Conservation (phyloP, 306 rosid genomes). For the Neltuma alba region DNA sequence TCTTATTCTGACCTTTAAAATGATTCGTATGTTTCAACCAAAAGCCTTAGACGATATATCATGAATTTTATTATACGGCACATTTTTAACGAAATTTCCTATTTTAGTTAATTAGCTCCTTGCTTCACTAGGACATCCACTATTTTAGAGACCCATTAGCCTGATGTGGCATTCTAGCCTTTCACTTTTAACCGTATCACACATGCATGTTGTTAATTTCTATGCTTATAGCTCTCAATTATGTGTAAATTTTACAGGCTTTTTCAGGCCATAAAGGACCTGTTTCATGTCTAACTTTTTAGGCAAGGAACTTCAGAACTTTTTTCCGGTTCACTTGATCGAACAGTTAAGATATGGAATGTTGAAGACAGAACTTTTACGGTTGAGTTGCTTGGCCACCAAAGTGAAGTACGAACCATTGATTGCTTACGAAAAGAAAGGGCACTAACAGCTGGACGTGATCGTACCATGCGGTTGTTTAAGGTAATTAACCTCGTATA, state of each 20-base stretch:
- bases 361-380: conserved; percentile 86
- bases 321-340: conserved; percentile 92
- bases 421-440: conserved; percentile 93
- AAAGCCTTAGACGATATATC: too few species aligned
- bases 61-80: not conserved
- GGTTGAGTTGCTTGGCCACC: conserved; percentile 85
- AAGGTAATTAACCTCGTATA: conserved; percentile 79
- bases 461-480: conserved; percentile 83
- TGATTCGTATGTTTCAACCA: not conserved
- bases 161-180: not conserved
- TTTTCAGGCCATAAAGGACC: conserved; percentile 90
- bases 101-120: not conserved
- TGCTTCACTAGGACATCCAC: not conserved
- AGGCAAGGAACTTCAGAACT: conserved; percentile 93
- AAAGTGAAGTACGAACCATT: conserved; percentile 72
- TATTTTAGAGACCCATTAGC: not conserved
- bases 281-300: conserved; percentile 78
- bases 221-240: conserved; percentile 17
- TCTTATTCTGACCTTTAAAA: not conserved
- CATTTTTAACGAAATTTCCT: not conserved
- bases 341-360: conserved; percentile 92
- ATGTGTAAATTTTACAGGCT: conserved; percentile 56
- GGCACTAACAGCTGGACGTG: conserved; percentile 76
- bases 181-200: too few species aligned
- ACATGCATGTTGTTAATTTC: not conserved